Percentiles rank a stretch among this genome's conserved stretches.
These are phyloP conservation scores for Phytophthora idaei DNA, from an alignment of 352 stramenopile species.

Conservation along the genomic window DNA sequence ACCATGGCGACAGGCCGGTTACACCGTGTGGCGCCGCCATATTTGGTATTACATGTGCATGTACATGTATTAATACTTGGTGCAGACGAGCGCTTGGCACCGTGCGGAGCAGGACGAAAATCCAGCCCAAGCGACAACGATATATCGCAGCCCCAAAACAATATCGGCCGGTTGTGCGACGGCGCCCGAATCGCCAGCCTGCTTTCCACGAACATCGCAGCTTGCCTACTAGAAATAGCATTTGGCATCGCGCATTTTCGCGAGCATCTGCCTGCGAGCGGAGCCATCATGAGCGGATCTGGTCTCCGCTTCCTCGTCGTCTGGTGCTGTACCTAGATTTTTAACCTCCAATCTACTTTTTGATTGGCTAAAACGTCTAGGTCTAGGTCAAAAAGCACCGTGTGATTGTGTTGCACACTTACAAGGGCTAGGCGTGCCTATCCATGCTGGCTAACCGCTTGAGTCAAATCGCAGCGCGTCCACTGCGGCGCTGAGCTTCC, in stretches of 20 bases:
- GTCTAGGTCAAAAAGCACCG: neutral
- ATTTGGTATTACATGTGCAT: neutral
- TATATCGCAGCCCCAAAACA: neutral
- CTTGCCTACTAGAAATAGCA: conserved; percentile 7
- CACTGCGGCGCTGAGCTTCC: conserved; percentile 17
- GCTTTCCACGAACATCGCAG: conserved; percentile 12
- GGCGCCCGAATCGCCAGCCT: conserved; percentile 9
- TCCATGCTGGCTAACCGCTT: conserved; percentile 28
- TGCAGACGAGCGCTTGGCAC: conserved; percentile 11
- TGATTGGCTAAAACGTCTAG: conserved; percentile 1
- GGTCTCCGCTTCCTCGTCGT: conserved; percentile 21
- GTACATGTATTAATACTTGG: conserved; percentile 2
- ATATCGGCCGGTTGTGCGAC: conserved; percentile 9
- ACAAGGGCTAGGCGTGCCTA: conserved; percentile 28
- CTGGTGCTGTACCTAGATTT: conserved; percentile 25
- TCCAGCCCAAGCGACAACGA: conserved; percentile 7
- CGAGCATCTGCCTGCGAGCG: neutral
- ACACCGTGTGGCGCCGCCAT: neutral
- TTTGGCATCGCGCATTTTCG: neutral
- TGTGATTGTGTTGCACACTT: conserved; percentile 32
- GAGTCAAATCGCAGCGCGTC: conserved; percentile 30
- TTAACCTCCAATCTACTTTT: neutral
- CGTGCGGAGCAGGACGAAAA: conserved; percentile 34
- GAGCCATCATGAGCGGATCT: conserved; percentile 21
- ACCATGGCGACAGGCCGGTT: conserved; percentile 1